Evolutionary conservation across 352 stramenopile species (phyloP).

Genomic region (Phytophthora megakarya): DNA sequence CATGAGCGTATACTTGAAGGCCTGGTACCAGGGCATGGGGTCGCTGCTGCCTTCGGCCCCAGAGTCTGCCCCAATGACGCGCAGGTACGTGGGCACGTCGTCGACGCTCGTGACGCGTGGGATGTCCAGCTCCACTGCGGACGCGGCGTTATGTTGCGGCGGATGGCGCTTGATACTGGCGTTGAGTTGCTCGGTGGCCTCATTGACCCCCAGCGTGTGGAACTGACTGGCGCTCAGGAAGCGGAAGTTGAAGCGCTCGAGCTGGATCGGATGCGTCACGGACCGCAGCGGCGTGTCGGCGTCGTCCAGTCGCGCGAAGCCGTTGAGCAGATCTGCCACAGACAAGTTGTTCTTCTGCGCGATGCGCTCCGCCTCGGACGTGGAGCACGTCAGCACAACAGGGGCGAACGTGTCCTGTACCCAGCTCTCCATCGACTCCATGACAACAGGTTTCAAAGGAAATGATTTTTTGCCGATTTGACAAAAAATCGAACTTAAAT

Average conservation of each 20-base stretch:
- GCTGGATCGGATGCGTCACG: constrained; percentile 67
- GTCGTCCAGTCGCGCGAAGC: constrained; percentile 62
- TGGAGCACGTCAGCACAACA: constrained; percentile 80
- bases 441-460: constrained; percentile 19
- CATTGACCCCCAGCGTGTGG: constrained; percentile 41
- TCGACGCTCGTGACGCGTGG: constrained; percentile 57
- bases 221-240: constrained; percentile 72
- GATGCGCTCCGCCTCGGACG: constrained; percentile 78
- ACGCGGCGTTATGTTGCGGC: constrained; percentile 34
- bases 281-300: constrained; percentile 77
- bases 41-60: constrained; percentile 42
- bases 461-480: too few species aligned
- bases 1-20: constrained; percentile 80
- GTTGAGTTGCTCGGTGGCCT: constrained; percentile 67
- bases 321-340: constrained; percentile 76
- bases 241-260: constrained; percentile 77
- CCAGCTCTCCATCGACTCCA: constrained; percentile 73
- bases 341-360: constrained; percentile 84
- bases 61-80: constrained; percentile 51
- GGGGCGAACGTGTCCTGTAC: constrained; percentile 80
- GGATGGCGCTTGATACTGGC: constrained; percentile 63
- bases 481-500: too few species aligned
- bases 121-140: constrained; percentile 66
- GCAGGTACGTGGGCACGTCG: constrained; percentile 73
- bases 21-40: constrained; percentile 78